phyloP scores from a whole-genome alignment of 805 yeast genomes.

The Kodamaea fukazawae region DNA sequence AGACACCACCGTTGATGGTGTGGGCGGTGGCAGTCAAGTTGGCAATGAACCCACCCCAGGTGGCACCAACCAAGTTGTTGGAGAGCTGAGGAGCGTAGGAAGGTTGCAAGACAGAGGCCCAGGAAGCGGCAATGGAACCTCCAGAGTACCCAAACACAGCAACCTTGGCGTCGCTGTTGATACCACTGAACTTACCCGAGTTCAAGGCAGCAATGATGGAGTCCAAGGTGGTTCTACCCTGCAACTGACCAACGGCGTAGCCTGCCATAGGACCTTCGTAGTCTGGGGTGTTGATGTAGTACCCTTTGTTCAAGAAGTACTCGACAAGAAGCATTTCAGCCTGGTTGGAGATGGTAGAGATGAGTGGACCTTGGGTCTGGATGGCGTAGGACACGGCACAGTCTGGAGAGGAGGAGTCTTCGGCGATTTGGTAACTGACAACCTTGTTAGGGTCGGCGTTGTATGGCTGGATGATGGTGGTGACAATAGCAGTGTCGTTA shows the following conservation, averaged over 20 bases:
- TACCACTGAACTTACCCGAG: slow-evolving; percentile 16
- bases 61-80: slow-evolving; percentile 26
- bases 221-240: slow-evolving; percentile 31
- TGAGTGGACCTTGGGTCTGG: slow-evolving; percentile 12
- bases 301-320: slow-evolving; percentile 23
- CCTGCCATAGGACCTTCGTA: slow-evolving; percentile 33
- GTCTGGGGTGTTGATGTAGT: slow-evolving; percentile 33
- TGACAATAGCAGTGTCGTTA: slow-evolving; percentile 19
- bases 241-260: slow-evolving; percentile 29
- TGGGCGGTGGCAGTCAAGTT: slow-evolving; percentile 28
- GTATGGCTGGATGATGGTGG: slow-evolving; percentile 21
- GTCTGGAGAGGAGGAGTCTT: slow-evolving; percentile 19
- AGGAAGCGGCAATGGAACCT: slow-evolving; percentile 22
- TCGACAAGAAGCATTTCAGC: slow-evolving; percentile 15
- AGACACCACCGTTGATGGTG: slow-evolving; percentile 23
- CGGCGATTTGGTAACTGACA: slow-evolving; percentile 19
- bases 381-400: slow-evolving; percentile 22
- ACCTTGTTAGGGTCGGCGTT: slow-evolving; percentile 22
- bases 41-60: slow-evolving; percentile 35
- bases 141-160: slow-evolving; percentile 25
- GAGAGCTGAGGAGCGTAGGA: slow-evolving; percentile 32
- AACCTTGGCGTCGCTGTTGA: slow-evolving; percentile 15
- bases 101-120: slow-evolving; percentile 31
- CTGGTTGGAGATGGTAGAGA: slow-evolving; percentile 15
- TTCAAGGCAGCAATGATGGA: slow-evolving; percentile 26